A percentile compares a stretch with the other conserved stretches of the same genome.
phyloP scores from a whole-genome alignment of 2,329 filamentous ascomycete genomes.

The Cercospora berteroae region DNA sequence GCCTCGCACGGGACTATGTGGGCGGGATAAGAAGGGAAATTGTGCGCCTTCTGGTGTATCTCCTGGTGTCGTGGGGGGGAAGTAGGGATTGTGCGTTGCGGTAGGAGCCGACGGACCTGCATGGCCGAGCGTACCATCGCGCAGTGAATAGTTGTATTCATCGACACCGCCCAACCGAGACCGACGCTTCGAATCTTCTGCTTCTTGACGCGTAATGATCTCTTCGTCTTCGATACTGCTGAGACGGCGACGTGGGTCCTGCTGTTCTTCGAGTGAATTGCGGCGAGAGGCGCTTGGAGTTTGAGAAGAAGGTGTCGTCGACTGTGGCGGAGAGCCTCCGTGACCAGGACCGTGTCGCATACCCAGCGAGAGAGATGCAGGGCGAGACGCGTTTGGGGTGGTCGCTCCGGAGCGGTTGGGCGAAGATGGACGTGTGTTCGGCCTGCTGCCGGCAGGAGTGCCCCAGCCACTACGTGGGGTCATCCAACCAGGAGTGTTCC shows the following conservation, averaged over 20 bases:
- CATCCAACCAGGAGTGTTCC: constrained; percentile 41
- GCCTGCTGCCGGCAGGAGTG: constrained; percentile 33
- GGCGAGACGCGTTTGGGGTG: constrained; percentile 24
- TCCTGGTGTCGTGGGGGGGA: constrained; percentile 22
- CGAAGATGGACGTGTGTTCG: constrained; percentile 35
- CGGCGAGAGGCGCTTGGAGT: constrained; percentile 24
- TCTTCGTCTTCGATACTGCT: constrained; percentile 36
- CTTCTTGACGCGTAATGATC: constrained; percentile 34
- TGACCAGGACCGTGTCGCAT: constrained; percentile 36
- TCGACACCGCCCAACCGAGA: constrained; percentile 30
- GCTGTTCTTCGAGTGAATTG: constrained; percentile 31
- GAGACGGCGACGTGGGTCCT: constrained; percentile 20
- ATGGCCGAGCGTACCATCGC: constrained; percentile 30
- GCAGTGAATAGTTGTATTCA: constrained; percentile 35
- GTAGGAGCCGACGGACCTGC: constrained; percentile 15
- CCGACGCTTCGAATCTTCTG: constrained; percentile 34
- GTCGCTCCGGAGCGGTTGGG: constrained; percentile 33
- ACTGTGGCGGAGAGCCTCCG: constrained; percentile 23
- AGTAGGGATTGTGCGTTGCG: constrained; percentile 26
- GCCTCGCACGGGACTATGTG: constrained; percentile 29
- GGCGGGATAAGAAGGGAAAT: constrained; percentile 32
- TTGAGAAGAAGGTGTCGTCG: constrained; percentile 13
- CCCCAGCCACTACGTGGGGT: constrained; percentile 45
- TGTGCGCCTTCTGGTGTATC: constrained; percentile 26
- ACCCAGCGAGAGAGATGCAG: constrained; percentile 32